Evolutionary conservation across 2,329 filamentous ascomycete species (phyloP).

Genomic region (Arthrinium phaeospermum): DNA sequence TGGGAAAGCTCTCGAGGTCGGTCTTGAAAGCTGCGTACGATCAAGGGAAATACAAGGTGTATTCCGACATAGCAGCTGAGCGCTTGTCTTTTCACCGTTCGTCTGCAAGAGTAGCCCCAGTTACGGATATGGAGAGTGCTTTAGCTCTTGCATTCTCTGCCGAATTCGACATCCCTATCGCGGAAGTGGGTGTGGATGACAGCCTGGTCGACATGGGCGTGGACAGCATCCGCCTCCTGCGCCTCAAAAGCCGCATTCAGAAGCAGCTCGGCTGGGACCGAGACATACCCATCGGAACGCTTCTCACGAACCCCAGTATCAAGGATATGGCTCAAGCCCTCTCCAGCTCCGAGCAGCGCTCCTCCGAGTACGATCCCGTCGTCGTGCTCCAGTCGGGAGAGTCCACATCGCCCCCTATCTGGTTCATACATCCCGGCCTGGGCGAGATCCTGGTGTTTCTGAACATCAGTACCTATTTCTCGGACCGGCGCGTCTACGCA

Average conservation of each 20-base stretch:
- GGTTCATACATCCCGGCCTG: constrained; percentile 24
- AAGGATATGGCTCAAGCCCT: background rate
- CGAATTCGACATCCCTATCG: background rate
- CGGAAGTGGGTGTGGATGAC: constrained; percentile 8
- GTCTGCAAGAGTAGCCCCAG: background rate
- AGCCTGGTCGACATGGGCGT: constrained; percentile 23
- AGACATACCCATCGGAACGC: constrained; percentile 18
- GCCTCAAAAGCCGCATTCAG: constrained; percentile 17
- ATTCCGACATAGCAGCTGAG: background rate
- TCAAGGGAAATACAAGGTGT: background rate
- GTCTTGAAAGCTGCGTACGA: constrained; percentile 18
- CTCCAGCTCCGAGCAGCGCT: too few species aligned
- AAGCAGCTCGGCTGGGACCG: background rate
- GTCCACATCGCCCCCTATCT: constrained; percentile 10
- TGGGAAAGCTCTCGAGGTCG: constrained; percentile 21
- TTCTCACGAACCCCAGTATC: constrained; percentile 22
- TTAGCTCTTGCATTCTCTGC: constrained; percentile 14
- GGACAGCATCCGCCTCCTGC: constrained; percentile 21
- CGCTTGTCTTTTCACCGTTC: background rate
- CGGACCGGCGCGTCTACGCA: constrained; percentile 22
- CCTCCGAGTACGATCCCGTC: constrained; percentile 15
- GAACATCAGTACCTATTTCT: constrained; percentile 24
- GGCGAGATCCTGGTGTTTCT: constrained; percentile 27
- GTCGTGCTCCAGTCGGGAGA: constrained; percentile 20
- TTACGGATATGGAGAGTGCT: constrained; percentile 13